These are phyloP conservation scores for Silene conica DNA, from an alignment of 148 eudicot species.

Conservation along the genomic window DNA sequence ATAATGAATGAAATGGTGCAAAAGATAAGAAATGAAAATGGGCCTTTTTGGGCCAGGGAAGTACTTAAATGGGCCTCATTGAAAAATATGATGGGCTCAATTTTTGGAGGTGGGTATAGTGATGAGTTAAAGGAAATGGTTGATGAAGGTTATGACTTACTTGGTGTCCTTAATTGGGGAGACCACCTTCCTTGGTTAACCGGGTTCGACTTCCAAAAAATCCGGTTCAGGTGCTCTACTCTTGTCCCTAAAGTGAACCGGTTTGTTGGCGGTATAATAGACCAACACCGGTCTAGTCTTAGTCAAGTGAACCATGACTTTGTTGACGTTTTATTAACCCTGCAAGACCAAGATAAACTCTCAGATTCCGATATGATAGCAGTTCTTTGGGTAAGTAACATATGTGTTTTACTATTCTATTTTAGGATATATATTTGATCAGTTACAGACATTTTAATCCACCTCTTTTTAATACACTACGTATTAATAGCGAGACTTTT, in stretches of 20 bases:
- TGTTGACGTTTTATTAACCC: constrained; percentile 65
- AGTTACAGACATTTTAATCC: too few relatives aligned
- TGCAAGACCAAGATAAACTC: constrained; percentile 42
- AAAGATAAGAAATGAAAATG: constrained; percentile 12
- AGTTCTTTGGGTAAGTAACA: constrained; percentile 71
- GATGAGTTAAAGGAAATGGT: constrained; percentile 51
- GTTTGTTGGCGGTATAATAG: constrained; percentile 49
- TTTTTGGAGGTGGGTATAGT: constrained; percentile 34
- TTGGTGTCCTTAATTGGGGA: constrained; percentile 60
- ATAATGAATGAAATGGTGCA: constrained; percentile 45
- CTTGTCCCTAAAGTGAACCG: constrained; percentile 68
- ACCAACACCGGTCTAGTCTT: constrained; percentile 40
- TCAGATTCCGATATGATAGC: constrained; percentile 67
- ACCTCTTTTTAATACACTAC: too few relatives aligned
- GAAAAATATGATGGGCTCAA: constrained; percentile 70
- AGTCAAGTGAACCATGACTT: constrained; percentile 41
- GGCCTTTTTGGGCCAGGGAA: constrained; percentile 35
- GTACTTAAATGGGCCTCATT: constrained; percentile 51
- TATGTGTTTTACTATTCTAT: too few relatives aligned
- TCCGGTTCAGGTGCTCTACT: constrained; percentile 54
- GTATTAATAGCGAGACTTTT: too few relatives aligned
- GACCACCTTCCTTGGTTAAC: constrained; percentile 65
- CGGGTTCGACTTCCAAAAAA: constrained; percentile 52
- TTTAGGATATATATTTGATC: too few relatives aligned
- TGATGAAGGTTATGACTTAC: constrained; percentile 67